Evolutionary conservation across 1,139 yeast species (phyloP), one percentile per base, ranked within the genome.

Genomic region (Suhomyces panamericanus): DNA sequence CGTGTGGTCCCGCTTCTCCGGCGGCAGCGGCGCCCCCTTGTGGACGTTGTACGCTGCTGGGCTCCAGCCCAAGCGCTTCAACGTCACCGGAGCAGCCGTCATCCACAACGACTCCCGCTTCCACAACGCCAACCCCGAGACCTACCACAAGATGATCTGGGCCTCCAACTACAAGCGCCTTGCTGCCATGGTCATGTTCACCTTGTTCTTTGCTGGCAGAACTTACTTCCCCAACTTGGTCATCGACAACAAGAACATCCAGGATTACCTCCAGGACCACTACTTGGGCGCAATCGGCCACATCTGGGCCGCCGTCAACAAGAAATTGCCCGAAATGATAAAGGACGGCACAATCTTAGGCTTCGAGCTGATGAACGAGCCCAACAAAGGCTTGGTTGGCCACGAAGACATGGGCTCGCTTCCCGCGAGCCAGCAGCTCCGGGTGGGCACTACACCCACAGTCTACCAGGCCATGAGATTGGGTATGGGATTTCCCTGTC

Each of bases 41-140:
- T 91, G 98, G 98, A 90, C 97, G 0, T 66, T 89, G n/a, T 85
- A 87, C 57, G 95, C 96, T n/a, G 96, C 95, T 3, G 97, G 97
- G 1, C 69, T 91, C 42, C 81, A 91, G 43, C 97, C 97, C 0
- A 69, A 64, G 20, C 65, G 78, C n/a, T 87, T 91, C 57, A 63
- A 75, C 0, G 70, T 51, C 1, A 85, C 91, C 0, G 85, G 84
- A 50, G 95, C 95, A 1, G 89, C 95, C 0, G 66, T 87, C 12
- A 58, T 87, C n/a, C 95, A 87, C 56, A 83, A 84, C 54, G 73
- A 72, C 32, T 56, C 70, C 1, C 53, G 69, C 17, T 73, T 60
- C 49, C 64, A 63, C 24, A 54, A 52, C 4, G 49, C 41, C 11
- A 72, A 73, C 35, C 75, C 77, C 0, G 70, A 69, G 29, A 55